These are phyloP conservation scores for Jaenimonas drosophilae DNA, from an alignment of 208 protist genomes.

Conservation along the genomic window DNA sequence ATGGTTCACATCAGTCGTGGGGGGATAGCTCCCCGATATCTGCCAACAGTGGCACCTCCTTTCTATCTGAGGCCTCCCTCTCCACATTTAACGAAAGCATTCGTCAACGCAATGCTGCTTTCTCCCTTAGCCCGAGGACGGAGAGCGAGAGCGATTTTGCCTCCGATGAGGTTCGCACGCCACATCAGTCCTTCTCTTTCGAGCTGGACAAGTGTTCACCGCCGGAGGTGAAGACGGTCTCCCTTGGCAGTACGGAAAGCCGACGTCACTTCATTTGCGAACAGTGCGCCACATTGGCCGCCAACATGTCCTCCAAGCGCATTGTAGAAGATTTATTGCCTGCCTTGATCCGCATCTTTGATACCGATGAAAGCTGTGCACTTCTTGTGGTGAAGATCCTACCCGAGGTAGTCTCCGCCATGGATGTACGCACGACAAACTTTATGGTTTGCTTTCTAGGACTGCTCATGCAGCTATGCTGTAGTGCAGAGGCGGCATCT, in stretches of 20 bases:
- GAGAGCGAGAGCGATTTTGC: constrained; percentile 18
- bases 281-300: constrained; percentile 20
- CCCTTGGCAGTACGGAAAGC: constrained; percentile 33
- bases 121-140: constrained; percentile 45
- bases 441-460: constrained; percentile 59
- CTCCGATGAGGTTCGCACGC: not conserved
- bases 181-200: not conserved
- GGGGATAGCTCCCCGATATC: not conserved
- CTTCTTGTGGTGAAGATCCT: constrained; percentile 31
- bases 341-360: constrained; percentile 41
- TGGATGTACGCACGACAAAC: constrained; percentile 16
- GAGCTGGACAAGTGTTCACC: constrained; percentile 24
- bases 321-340: constrained; percentile 57
- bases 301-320: constrained; percentile 29
- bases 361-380: constrained; percentile 51
- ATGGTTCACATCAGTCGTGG: too few relatives aligned
- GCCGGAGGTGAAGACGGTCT: constrained; percentile 10
- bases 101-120: constrained; percentile 48
- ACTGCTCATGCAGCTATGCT: constrained; percentile 68
- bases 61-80: constrained; percentile 7
- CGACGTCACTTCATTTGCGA: constrained; percentile 41
- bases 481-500: constrained; percentile 30
- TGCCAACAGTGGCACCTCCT: not conserved
- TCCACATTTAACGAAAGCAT: not conserved
- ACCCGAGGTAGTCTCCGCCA: constrained; percentile 35